Percentiles rank a stretch among this genome's conserved stretches.
Evolutionary conservation across 2,329 filamentous ascomycete genomes (phyloP).

Genomic region (Pezizomycotina sp.): DNA sequence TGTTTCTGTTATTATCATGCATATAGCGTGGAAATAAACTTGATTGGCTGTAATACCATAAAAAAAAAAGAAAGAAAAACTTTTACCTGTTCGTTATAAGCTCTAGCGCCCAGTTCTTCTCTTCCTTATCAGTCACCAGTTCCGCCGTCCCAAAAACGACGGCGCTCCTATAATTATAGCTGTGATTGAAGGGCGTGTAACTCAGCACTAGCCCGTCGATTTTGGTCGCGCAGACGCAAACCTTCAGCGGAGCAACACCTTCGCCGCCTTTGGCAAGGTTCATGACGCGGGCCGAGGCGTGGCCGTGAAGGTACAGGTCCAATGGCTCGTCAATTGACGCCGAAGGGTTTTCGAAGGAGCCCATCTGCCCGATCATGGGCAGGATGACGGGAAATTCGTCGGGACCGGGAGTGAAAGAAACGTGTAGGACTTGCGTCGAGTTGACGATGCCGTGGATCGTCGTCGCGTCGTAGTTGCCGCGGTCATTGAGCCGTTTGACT

Average conservation of each 20-base stretch:
- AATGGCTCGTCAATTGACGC: slow-evolving; percentile 46
- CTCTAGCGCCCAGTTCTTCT: slow-evolving; percentile 64
- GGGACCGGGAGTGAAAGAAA: slow-evolving; percentile 55
- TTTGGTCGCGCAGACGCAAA: slow-evolving; percentile 56
- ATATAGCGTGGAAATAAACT: too few relatives aligned
- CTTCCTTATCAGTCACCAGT: slow-evolving; percentile 47
- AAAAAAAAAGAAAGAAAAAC: too few relatives aligned
- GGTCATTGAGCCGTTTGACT: too few relatives aligned
- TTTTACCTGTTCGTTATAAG: slow-evolving; percentile 70
- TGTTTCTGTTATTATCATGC: too few relatives aligned
- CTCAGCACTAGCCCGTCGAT: slow-evolving; percentile 67
- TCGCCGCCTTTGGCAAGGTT: slow-evolving; percentile 39
- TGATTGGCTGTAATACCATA: too few relatives aligned
- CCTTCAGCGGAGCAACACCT: slow-evolving; percentile 39
- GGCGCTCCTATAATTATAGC: slow-evolving; percentile 73
- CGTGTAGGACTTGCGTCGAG: slow-evolving; percentile 60
- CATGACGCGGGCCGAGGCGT: slow-evolving; percentile 63
- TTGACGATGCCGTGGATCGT: too few relatives aligned
- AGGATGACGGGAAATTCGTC: slow-evolving; percentile 60
- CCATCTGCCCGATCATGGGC: slow-evolving; percentile 76
- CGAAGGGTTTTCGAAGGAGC: slow-evolving; percentile 48
- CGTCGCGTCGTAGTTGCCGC: too few relatives aligned
- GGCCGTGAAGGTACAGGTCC: slow-evolving; percentile 70
- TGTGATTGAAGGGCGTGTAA: slow-evolving; percentile 63
- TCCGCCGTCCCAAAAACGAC: slow-evolving; percentile 58